Evolutionary conservation across 805 yeast species (phyloP), one percentile per base, ranked within the genome.

Genomic region (Yamadazyma akitaensis): DNA sequence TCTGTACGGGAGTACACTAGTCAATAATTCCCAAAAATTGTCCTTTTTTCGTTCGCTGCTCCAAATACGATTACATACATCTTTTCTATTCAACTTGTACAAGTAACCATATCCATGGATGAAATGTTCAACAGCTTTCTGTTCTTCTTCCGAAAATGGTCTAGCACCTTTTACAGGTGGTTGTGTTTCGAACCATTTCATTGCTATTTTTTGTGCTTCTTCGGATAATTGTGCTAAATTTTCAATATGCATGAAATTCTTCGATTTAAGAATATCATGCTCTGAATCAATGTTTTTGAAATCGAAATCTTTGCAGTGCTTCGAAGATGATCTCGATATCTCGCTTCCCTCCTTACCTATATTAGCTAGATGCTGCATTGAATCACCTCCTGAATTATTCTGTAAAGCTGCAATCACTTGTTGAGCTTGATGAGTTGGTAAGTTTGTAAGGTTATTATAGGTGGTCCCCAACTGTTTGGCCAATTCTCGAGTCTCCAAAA

Each of bases 31-130:
- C 98, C 98, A 91, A 58, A 91, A 89, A 53, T 79, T 84, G 64
- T 92, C 97, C 66, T 88, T 89, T 52, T 81, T 82, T 25, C 96
- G 77, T 51, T 85, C 91, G 53, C 82, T 81, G 6, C 89, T 71
- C 98, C 98, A 91, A 17, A 91, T 87, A 39, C 97, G 73, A 54
- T 82, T 82, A 64, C 96, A 86, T 6, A 91, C 77, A 46, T 84
- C 85, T 38, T 77, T 77, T 44, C 89, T 71, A 8, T 82, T 75
- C 63, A 88, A 68, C 26, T 76, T 75, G 58, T 85, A 75, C 51
- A 84, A 75, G 37, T 68, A 73, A 55, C 87, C 81, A 60, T 87
- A 92, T 17, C 84, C 84, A 13, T 70, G 65, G 50, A 91, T 80
- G 56, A 87, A 89, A 46, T 77, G 76, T 48, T 88, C 92, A 51